Evolutionary conservation across 2,329 filamentous ascomycete genomes (phyloP).

Genomic region (Fusarium sp.): DNA sequence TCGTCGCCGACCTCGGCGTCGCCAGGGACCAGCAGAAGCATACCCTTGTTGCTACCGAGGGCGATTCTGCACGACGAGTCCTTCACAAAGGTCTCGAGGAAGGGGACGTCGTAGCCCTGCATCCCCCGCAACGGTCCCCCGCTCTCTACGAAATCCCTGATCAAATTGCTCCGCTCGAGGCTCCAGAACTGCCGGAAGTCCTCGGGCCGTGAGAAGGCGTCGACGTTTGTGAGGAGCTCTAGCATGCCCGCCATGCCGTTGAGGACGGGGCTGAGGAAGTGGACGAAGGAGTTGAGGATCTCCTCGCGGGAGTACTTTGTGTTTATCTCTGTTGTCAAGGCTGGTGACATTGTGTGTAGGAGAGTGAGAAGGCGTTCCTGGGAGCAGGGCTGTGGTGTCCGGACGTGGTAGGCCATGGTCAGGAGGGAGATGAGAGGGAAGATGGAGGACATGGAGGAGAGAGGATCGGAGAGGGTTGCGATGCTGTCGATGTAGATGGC

Average conservation of each 20-base stretch:
- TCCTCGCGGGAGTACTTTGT: constrained; percentile 46
- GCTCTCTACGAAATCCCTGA: constrained; percentile 52
- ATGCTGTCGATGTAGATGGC: constrained; percentile 50
- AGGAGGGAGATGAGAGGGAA: constrained; percentile 54
- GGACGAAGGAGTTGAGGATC: constrained; percentile 51
- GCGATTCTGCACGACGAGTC: constrained; percentile 47
- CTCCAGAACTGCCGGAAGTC: constrained; percentile 55
- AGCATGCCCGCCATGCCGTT: constrained; percentile 54
- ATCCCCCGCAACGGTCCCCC: constrained; percentile 42
- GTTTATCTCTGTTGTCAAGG: constrained; percentile 22
- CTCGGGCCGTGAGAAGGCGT: constrained; percentile 51
- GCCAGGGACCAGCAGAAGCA: constrained; percentile 48
- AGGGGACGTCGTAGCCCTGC: constrained; percentile 48
- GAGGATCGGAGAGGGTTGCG: constrained; percentile 50
- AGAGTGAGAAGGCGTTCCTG: constrained; percentile 54
- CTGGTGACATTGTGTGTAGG: constrained; percentile 52
- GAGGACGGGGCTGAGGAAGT: constrained; percentile 52
- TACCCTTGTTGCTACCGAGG: constrained; percentile 46
- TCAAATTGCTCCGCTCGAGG: constrained; percentile 52
- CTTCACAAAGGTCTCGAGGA: constrained; percentile 46
- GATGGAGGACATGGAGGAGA: constrained; percentile 51
- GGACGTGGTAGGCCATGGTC: constrained; percentile 52
- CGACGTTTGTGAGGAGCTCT: constrained; percentile 52
- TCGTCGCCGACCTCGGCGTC: constrained; percentile 49
- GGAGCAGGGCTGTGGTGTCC: constrained; percentile 43